Conservation (phyloP, 768 basidiomycete species). For the Ramaria rubella region DNA sequence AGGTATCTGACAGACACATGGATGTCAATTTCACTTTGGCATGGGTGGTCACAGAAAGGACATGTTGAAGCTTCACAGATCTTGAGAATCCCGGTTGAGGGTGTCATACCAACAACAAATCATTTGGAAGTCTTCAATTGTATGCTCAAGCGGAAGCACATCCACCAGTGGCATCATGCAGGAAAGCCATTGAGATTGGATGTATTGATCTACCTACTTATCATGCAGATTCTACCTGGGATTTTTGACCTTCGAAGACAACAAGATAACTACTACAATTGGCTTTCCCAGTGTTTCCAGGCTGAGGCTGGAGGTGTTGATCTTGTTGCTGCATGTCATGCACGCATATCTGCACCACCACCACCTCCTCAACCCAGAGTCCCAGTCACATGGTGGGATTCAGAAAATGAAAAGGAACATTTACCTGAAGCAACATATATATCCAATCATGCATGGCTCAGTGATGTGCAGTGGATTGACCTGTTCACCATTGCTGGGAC, state of each 20-base stretch:
- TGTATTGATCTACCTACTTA: conserved; percentile 18
- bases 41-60: conserved; percentile 27
- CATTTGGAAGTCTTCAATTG: conserved; percentile 36
- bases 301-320: background rate
- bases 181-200: conserved; percentile 27
- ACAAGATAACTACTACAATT: background rate
- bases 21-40: conserved; percentile 25
- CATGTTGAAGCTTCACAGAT: conserved; percentile 20
- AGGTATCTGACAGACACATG: conserved; percentile 21
- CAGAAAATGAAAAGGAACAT: background rate
- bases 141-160: conserved; percentile 27
- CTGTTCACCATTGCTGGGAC: background rate
- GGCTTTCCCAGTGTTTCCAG: background rate
- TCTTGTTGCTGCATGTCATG: background rate
- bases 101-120: conserved; percentile 32
- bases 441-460: background rate
- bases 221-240: conserved; percentile 16
- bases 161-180: too few relatives aligned
- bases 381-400: background rate
- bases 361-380: background rate
- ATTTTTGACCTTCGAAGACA: conserved; percentile 14
- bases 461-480: background rate
- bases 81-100: conserved; percentile 19
- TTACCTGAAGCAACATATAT: background rate
- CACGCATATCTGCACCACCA: background rate